Percentiles rank a stretch among this genome's conserved stretches.
Evolutionary conservation across 305 asterid species (phyloP).

Genomic region (Fraxinus greggii): DNA sequence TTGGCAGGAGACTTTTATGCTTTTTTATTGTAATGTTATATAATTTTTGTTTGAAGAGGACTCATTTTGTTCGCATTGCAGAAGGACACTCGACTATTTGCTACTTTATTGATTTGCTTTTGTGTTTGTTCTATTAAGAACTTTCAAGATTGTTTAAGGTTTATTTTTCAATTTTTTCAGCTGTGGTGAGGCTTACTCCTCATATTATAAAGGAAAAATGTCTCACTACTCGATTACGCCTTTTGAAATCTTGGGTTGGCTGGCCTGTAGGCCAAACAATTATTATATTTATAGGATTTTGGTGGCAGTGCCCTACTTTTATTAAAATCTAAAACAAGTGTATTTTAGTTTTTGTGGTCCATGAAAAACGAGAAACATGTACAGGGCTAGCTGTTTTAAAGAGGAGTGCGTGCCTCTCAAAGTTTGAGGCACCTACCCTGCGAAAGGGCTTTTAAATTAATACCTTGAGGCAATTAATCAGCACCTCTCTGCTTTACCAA

Average conservation of each 20-base stretch:
- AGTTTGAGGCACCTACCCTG: not conserved
- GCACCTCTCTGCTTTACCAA: not conserved
- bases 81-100: not conserved
- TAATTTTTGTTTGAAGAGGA: not conserved
- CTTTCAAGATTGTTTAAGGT: not conserved
- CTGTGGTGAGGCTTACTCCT: not conserved
- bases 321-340: not conserved
- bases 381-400: not conserved
- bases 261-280: not conserved
- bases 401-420: not conserved
- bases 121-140: not conserved
- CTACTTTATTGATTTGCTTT: not conserved
- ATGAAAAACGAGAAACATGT: not conserved
- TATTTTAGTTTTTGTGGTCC: not conserved
- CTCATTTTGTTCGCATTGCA: not conserved
- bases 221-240: not conserved
- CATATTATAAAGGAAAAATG: not conserved
- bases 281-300: too few species aligned
- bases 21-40: not conserved
- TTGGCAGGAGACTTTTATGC: not conserved
- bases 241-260: not conserved
- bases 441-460: not conserved
- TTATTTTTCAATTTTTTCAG: too few species aligned
- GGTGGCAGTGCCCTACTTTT: not conserved
- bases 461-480: not conserved